Base-by-base conservation (phyloP, 2,329 filamentous ascomycete genomes). In the Diaporthe sp. region DNA sequence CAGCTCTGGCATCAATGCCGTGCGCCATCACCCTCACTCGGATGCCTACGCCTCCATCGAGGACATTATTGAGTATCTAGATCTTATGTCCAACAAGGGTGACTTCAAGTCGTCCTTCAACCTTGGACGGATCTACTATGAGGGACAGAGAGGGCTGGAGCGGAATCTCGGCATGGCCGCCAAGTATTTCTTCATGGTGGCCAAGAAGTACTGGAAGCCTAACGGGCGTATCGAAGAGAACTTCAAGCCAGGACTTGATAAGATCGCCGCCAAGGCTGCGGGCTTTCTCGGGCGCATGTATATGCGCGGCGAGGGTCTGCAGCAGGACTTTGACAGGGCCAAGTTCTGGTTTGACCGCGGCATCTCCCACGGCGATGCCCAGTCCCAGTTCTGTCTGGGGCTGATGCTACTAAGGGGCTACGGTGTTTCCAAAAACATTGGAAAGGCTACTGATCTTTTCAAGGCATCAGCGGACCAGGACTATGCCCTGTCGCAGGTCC, bases 21-120 rank as follows among this genome's bases (percentile, higher is more conserved):
- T 93, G 79, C 92, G 92, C 76, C 91, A 92, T 27, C 91, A 92
- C 72, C 89, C 92, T 1, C 92, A 93, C 77, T 94, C 94, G 3
- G 94, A 97, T 80, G 91, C 93, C 1, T 93, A 97, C 79, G 95
- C 95, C 1, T 94, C 94, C 22, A 91, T 98, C 74, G 95, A 97
- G 79, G 96, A 99, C 82, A 94, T 98, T 22, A 91, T 99, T 74
- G 97, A 99, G 81, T 99, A 98, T 79, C 87, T 98, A 77, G 94
- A 98, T 79, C 88, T 98, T 55, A 93, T 97, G 88, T 95, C 95
- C 8, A 92, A 96, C 75, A 97, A 97, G 81, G 95, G 96, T 15
- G 95, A 98, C 80, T 90, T 94, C 72, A 95, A 94, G 81, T 94
- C 96, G 0, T 96, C 94, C 0, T 95, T 96, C 79, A 96, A 94